phyloP scores from a whole-genome alignment of 169 alveolate species.

The Plasmodium knowlesi region DNA sequence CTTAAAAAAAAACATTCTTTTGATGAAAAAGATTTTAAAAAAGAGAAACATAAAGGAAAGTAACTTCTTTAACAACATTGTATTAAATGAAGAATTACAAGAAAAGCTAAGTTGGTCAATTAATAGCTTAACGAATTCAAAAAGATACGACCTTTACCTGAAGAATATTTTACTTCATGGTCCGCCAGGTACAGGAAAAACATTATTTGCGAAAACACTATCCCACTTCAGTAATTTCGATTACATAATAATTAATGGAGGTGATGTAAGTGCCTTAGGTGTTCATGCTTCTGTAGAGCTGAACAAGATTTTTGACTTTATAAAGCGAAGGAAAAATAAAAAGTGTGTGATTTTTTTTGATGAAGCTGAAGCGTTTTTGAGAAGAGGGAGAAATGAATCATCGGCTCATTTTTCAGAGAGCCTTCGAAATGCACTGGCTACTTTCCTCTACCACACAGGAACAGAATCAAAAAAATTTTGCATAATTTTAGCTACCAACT shows the following conservation, averaged over 20 bases:
- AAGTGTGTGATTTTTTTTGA: constrained; percentile 96
- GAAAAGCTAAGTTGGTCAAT: constrained; percentile 93
- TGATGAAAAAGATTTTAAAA: neutral
- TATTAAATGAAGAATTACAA: constrained; percentile 90
- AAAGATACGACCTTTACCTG: constrained; percentile 92
- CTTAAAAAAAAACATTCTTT: constrained; percentile 14
- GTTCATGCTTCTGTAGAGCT: constrained; percentile 94
- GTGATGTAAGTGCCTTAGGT: constrained; percentile 98
- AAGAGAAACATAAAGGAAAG: neutral
- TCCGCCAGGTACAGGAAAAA: constrained; percentile 98
- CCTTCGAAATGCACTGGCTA: constrained; percentile 91
- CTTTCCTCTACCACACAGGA: constrained; percentile 98
- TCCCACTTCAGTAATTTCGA: constrained; percentile 95
- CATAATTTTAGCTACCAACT: constrained; percentile 96
- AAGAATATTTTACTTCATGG: constrained; percentile 95
- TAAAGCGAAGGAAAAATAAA: constrained; percentile 90
- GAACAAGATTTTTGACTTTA: constrained; percentile 96
- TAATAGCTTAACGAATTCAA: constrained; percentile 93
- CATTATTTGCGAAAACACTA: constrained; percentile 92
- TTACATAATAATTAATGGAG: constrained; percentile 96
- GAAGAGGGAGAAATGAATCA: constrained; percentile 90
- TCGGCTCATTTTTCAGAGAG: constrained; percentile 90
- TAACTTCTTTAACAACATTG: constrained; percentile 89
- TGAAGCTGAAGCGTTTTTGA: constrained; percentile 98
- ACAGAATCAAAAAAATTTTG: constrained; percentile 94